phyloP scores from a whole-genome alignment of 2,329 filamentous ascomycete genomes.

The Pezicula rhizophila region DNA sequence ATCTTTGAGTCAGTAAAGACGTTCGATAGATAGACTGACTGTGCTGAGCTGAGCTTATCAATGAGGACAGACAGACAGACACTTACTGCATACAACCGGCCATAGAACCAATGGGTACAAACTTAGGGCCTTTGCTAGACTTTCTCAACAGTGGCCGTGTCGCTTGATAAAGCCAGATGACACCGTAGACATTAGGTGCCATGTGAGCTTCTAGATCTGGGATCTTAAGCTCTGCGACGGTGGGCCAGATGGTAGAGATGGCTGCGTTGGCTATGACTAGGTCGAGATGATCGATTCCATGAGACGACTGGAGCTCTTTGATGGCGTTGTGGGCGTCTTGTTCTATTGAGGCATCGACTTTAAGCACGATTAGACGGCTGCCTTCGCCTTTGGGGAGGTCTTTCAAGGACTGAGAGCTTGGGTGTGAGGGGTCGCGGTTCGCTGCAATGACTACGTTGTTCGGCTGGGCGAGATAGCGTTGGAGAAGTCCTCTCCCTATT shows the following conservation, averaged over 20 bases:
- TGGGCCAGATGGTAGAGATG: constrained; percentile 18
- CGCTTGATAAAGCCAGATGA: constrained; percentile 28
- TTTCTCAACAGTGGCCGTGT: constrained; percentile 25
- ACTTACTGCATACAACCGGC: constrained; percentile 17
- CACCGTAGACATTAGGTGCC: constrained; percentile 25
- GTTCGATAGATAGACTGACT: too few species aligned
- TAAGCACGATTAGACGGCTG: constrained; percentile 26
- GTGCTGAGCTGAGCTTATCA: too few species aligned
- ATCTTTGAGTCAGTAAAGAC: too few species aligned
- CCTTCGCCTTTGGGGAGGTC: constrained; percentile 21
- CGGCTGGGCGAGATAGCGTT: constrained; percentile 28
- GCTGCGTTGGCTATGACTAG: constrained; percentile 34
- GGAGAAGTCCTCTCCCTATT: constrained; percentile 19
- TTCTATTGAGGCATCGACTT: constrained; percentile 24
- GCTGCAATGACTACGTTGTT: constrained; percentile 32
- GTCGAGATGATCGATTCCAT: constrained; percentile 28
- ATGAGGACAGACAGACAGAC: too few species aligned
- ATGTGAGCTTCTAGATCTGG: constrained; percentile 21
- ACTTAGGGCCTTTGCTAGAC: constrained; percentile 22
- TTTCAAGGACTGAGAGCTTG: constrained; percentile 24
- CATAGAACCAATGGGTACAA: constrained; percentile 25
- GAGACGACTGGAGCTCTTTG: constrained; percentile 14
- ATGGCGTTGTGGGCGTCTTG: constrained; percentile 24
- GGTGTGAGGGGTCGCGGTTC: constrained; percentile 25
- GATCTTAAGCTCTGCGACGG: constrained; percentile 26